phyloP scores from a whole-genome alignment of 768 basidiomycete species.

The Naganishia friedmannii region DNA sequence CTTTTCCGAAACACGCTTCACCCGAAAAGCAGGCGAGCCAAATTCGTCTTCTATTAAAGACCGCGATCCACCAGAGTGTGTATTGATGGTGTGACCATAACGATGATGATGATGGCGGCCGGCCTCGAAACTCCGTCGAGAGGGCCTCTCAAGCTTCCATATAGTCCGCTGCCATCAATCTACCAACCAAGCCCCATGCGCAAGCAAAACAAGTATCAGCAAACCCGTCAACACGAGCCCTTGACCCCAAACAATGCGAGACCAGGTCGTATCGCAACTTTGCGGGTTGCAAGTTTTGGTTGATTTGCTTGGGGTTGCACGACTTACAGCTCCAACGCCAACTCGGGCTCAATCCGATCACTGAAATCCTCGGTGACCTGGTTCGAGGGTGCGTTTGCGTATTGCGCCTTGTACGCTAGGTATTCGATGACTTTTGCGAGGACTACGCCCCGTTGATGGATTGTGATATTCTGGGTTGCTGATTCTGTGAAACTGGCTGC shows the following conservation, averaged over 20 bases:
- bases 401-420: constrained; percentile 77
- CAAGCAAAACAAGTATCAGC: too few relatives aligned
- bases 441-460: constrained; percentile 57
- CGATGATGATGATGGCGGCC: not conserved
- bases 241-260: too few relatives aligned
- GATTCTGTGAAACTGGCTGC: constrained; percentile 24
- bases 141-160: constrained; percentile 35
- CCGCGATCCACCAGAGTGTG: too few relatives aligned
- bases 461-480: not conserved
- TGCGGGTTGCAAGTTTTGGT: too few relatives aligned
- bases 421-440: constrained; percentile 87
- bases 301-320: too few relatives aligned
- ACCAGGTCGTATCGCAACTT: too few relatives aligned
- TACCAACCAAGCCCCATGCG: constrained; percentile 10
- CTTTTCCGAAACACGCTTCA: too few relatives aligned
- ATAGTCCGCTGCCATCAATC: constrained; percentile 52
- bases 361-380: constrained; percentile 81
- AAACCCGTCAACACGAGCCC: too few relatives aligned
- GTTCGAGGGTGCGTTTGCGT: constrained; percentile 65
- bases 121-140: too few relatives aligned
- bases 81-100: too few relatives aligned
- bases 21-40: too few relatives aligned
- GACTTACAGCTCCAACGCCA: constrained; percentile 85
- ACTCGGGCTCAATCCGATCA: constrained; percentile 79
- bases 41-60: too few relatives aligned